A percentile compares a stretch with the other conserved stretches of the same genome.
Conservation (phyloP, 768 basidiomycete species). For the Suillus clintonianus region DNA sequence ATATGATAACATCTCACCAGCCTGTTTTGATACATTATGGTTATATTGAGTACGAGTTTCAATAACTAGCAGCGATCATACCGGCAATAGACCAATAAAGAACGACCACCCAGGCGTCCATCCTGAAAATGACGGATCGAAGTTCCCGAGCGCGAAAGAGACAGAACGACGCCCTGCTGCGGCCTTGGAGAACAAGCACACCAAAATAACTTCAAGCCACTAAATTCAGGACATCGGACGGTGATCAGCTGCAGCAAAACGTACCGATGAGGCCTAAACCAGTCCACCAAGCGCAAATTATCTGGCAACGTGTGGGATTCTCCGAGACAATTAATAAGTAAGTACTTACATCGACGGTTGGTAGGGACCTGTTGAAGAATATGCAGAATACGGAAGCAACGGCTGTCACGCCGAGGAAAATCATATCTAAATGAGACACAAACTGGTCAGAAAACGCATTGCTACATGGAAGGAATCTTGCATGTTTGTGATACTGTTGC, state of each 20-base stretch:
- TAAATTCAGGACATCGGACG: constrained; percentile 10
- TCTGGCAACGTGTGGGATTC: constrained; percentile 33
- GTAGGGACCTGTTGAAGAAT: constrained; percentile 54
- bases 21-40: constrained; percentile 16
- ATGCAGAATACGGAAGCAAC: constrained; percentile 53
- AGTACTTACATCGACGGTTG: constrained; percentile 47
- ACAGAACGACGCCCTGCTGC: constrained; percentile 54
- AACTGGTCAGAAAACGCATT: constrained; percentile 3
- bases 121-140: constrained; percentile 63
- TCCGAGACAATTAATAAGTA: not conserved
- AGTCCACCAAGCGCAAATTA: constrained; percentile 64
- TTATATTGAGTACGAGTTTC: not conserved
- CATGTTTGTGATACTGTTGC: constrained; percentile 64
- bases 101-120: constrained; percentile 72
- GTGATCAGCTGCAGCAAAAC: not conserved
- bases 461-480: constrained; percentile 19
- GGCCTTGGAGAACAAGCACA: constrained; percentile 59
- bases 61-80: constrained; percentile 18
- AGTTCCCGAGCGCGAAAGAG: constrained; percentile 57
- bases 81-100: constrained; percentile 64
- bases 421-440: constrained; percentile 39
- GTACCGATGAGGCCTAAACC: constrained; percentile 54
- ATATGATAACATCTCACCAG: constrained; percentile 21
- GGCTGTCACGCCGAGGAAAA: constrained; percentile 55
- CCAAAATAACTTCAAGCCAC: constrained; percentile 47